Percentiles rank a stretch among this genome's conserved stretches.
Evolutionary conservation across 176 grass and related monocot genomes (phyloP).

Genomic region (Echinochloa phyllopogon): DNA sequence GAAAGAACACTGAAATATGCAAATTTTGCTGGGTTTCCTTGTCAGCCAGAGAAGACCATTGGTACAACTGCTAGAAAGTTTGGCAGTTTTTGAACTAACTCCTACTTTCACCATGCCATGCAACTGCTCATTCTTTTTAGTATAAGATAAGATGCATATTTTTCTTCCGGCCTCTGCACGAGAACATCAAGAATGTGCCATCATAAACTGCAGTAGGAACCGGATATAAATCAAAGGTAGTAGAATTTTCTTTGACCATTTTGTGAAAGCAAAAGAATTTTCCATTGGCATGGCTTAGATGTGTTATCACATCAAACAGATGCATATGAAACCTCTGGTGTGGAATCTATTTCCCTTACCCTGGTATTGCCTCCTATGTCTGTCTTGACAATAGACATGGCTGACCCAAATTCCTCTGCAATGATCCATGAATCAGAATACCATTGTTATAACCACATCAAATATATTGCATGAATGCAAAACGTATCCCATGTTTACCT

Average conservation of each 20-base stretch:
- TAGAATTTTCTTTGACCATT: background rate
- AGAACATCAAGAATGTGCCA: background rate
- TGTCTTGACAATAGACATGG: too few relatives aligned
- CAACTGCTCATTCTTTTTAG: constrained; percentile 64
- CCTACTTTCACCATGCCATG: constrained; percentile 76
- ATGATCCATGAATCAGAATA: too few relatives aligned
- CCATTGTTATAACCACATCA: too few relatives aligned
- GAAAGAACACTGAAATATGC: background rate
- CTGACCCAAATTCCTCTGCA: too few relatives aligned
- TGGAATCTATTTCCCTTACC: constrained; percentile 37
- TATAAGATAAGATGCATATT: constrained; percentile 68
- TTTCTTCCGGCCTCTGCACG: constrained; percentile 68
- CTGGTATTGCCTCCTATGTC: constrained; percentile 82
- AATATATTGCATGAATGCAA: too few relatives aligned
- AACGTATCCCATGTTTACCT: too few relatives aligned
- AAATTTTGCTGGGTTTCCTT: constrained; percentile 47
- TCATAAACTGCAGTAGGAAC: background rate
- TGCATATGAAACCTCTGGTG: background rate
- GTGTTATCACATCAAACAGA: background rate
- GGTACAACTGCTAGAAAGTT: constrained; percentile 61
- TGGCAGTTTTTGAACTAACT: constrained; percentile 70
- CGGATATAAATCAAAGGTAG: background rate
- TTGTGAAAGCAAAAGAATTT: background rate
- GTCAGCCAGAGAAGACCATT: constrained; percentile 86
- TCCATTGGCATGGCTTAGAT: too few relatives aligned